Percentiles rank a stretch among this genome's conserved stretches.
Evolutionary conservation across 257 asterid species (phyloP).

Genomic region (Solanum piurae): DNA sequence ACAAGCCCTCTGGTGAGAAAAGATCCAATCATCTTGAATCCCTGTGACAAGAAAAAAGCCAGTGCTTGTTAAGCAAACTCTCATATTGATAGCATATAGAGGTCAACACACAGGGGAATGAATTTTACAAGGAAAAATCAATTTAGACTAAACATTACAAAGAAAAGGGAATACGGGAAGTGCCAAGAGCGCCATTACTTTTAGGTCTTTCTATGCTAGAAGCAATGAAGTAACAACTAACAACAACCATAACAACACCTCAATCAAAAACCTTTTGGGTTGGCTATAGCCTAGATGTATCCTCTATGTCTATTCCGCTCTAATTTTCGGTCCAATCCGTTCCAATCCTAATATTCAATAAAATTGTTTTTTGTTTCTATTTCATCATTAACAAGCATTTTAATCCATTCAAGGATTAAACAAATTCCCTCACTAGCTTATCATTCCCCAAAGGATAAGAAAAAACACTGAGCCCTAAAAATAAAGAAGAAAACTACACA

Average conservation of each 20-base stretch:
- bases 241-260: not conserved
- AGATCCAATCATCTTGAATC: conserved; percentile 42
- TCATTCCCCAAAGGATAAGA: not conserved
- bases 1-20: conserved; percentile 30
- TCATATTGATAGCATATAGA: not conserved
- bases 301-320: not conserved
- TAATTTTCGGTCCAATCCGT: not conserved
- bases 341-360: not conserved
- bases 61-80: not conserved
- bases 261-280: not conserved
- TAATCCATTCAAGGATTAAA: not conserved
- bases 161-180: not conserved
- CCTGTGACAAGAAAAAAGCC: not conserved
- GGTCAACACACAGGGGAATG: not conserved
- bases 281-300: not conserved
- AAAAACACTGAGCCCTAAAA: not conserved
- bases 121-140: not conserved
- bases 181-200: not conserved
- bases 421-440: not conserved
- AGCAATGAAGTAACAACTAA: not conserved
- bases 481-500: not conserved
- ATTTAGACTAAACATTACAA: not conserved
- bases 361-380: not conserved
- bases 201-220: not conserved
- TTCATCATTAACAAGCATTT: not conserved